Evolutionary conservation across 768 basidiomycete species (phyloP).

Genomic region (Coprinopsis sp.): DNA sequence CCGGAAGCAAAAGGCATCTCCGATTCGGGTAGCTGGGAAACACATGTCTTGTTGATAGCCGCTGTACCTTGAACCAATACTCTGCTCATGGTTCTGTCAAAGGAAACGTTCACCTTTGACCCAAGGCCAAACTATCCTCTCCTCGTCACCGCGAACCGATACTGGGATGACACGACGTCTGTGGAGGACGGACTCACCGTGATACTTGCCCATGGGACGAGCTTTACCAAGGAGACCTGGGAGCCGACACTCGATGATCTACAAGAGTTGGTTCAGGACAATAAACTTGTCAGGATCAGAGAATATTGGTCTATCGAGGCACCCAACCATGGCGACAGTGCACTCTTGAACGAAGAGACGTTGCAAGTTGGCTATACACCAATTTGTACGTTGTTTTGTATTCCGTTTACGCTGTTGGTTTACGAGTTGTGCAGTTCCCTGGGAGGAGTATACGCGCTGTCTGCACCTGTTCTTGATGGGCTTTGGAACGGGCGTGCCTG

Average conservation of each 20-base stretch:
- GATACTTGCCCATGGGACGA: constrained; percentile 48
- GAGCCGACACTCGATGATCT: constrained; percentile 51
- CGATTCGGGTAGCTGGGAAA: background rate
- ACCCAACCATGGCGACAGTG: constrained; percentile 54
- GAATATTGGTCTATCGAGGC: constrained; percentile 50
- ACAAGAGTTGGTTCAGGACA: constrained; percentile 21
- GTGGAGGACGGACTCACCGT: constrained; percentile 42
- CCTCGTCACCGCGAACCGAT: constrained; percentile 45
- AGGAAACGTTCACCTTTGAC: constrained; percentile 42
- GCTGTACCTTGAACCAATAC: background rate
- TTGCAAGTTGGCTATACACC: constrained; percentile 37
- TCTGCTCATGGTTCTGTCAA: constrained; percentile 7
- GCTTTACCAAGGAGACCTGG: constrained; percentile 58
- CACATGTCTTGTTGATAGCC: background rate
- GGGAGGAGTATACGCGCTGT: constrained; percentile 49
- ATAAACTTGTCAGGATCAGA: constrained; percentile 30
- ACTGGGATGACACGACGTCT: constrained; percentile 35
- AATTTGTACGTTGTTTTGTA: constrained; percentile 31
- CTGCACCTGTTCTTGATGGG: constrained; percentile 47
- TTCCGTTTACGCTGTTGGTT: background rate
- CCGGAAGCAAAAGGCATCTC: too few species aligned
- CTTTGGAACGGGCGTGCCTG: constrained; percentile 41
- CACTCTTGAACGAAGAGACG: constrained; percentile 40
- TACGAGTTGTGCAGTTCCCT: constrained; percentile 32
- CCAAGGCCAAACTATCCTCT: constrained; percentile 49